Base-by-base conservation (phyloP, 2,329 filamentous ascomycete genomes). In the Fusarium proliferatum region DNA sequence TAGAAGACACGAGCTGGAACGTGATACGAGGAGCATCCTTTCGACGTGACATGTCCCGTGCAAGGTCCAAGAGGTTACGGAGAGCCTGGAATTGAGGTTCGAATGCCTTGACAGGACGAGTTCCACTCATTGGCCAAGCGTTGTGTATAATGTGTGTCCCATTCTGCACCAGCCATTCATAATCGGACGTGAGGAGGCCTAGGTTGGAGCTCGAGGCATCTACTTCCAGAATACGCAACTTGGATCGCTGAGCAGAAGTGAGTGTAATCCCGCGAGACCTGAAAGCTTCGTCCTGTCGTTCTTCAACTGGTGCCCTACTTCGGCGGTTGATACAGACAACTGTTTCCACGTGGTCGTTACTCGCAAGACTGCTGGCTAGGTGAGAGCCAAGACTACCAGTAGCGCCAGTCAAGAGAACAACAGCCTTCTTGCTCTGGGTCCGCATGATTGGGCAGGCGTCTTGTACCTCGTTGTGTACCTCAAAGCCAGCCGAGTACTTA, bases 1-100 rank as follows among this genome's bases (percentile, higher is more conserved):
- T 82, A 4, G 84, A 86, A 0, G 85, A 85, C 9, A 86, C 75
- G 48, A 86, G 79, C 56, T 84, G 80, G 75, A 86, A 86, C 16
- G 63, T 74, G 10, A 84, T 55, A 33, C 62, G 67, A 68, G n/a
- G 64, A 11, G 80, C 77, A n/a, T 19, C 39, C 39, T 41, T 21
- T 8, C 19, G 39, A 12, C 10, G 21, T 21, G 39, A 19, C 11
- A 80, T 78, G 0, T 82, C 81, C 5, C 78, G 63, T 0, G 85
- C 85, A 4, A 69, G 56, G 17, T 69, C 61, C 5, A 69, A 9
- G 4, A 69, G 41, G 26, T 64, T 64, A 1, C 66, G 56, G 17
- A 64, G 43, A 2, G 30, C 9, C 17, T 52, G 26, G 21, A 69
- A 48, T 17, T 69, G 66, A 3, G 56, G 21, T 12, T 64, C 56